phyloP scores from a whole-genome alignment of 176 grass and related monocot species.

The Pontederia paniculata region DNA sequence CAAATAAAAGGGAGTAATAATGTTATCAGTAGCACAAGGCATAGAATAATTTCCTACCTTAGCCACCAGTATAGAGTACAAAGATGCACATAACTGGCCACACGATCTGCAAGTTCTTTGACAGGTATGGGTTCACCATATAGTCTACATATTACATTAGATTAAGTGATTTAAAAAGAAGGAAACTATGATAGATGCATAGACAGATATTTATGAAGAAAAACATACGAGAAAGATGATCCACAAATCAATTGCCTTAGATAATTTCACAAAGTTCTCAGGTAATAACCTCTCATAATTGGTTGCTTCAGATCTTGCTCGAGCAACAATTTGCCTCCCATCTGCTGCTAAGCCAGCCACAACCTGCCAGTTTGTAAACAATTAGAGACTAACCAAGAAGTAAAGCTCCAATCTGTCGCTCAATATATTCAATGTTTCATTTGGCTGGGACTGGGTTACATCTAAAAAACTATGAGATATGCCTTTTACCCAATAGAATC shows the following conservation, averaged over 20 bases:
- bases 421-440: no score
- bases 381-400: no score
- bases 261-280: conserved; percentile 11
- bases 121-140: conserved; percentile 77
- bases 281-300: conserved; percentile 62
- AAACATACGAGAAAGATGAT: no score
- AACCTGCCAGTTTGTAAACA: conserved; percentile 26
- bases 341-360: conserved; percentile 77
- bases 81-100: conserved; percentile 78
- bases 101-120: conserved; percentile 77
- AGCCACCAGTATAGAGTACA: conserved; percentile 94
- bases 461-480: no score
- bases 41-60: conserved; percentile 23
- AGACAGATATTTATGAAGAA: no score
- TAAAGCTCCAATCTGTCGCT: no score
- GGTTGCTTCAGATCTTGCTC: conserved; percentile 64
- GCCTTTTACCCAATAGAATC: no score
- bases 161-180: no score
- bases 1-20: background rate
- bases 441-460: no score
- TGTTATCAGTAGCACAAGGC: conserved; percentile 2
- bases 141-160: conserved; percentile 27
- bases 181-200: no score
- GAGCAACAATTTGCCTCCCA: conserved; percentile 71
- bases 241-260: no score